phyloP scores from a whole-genome alignment of 2,329 filamentous ascomycete genomes.

The Fusarium albidum region DNA sequence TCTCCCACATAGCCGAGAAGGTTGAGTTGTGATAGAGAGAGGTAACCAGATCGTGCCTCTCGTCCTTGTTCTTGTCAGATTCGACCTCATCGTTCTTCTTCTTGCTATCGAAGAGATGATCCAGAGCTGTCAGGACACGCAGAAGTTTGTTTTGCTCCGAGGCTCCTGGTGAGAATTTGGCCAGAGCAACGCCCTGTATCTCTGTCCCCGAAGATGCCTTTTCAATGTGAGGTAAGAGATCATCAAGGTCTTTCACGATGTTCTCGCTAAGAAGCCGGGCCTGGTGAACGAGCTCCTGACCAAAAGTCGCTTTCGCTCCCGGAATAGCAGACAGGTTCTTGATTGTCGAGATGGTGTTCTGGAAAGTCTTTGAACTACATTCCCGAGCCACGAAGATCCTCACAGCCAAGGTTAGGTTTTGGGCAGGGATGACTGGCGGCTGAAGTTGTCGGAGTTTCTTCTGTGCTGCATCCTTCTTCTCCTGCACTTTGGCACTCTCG shows the following conservation, averaged over 20 bases:
- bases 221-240: conserved; percentile 85
- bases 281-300: conserved; percentile 89
- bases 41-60: conserved; percentile 85
- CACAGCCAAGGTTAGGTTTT: conserved; percentile 92
- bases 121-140: conserved; percentile 89
- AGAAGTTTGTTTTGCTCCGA: conserved; percentile 97
- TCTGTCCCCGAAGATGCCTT: conserved; percentile 90
- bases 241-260: conserved; percentile 84
- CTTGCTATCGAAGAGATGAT: conserved; percentile 93
- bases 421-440: conserved; percentile 84
- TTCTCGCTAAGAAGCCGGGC: conserved; percentile 84
- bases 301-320: conserved; percentile 87
- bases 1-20: conserved; percentile 91
- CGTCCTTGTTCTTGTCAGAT: conserved; percentile 61
- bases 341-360: conserved; percentile 97
- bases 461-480: conserved; percentile 51
- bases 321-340: conserved; percentile 96
- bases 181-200: conserved; percentile 90
- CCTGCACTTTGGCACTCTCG: conserved; percentile 43
- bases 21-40: conserved; percentile 90
- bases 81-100: conserved; percentile 62
- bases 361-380: conserved; percentile 97
- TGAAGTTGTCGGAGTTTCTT: conserved; percentile 69
- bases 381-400: conserved; percentile 96
- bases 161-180: conserved; percentile 94